Base-by-base conservation (phyloP, 306 rosid genomes). In the Cicer pinnatifidum region DNA sequence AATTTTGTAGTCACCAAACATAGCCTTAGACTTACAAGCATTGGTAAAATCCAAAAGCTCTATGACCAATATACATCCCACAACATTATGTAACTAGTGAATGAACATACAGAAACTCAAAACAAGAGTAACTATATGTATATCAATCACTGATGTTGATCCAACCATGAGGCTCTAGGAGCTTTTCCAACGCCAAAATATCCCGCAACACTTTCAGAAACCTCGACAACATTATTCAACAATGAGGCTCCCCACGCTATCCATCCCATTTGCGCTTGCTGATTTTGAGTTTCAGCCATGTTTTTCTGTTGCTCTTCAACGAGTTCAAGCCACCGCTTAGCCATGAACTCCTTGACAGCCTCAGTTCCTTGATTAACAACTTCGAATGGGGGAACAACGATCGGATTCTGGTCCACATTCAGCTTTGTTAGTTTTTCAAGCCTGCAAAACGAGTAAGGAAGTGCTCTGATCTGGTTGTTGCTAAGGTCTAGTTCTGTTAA, bases 381-480 rank as follows among this genome's bases (percentile, higher is more conserved):
- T 69, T 86, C 87, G 5, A 58, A 5, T 1, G 87, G 87, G 1
- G 87, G 89, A 38, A 83, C 63, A 20, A 41, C 5, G 9, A 83
- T 76, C 4, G 85, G 89, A 75, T 86, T 86, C 80, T 83, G 85
- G 12, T 86, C 89, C 50, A 86, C 41, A 75, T 81, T 83, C 65
- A 86, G 85, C 73, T 83, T 81, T 12, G 74, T 63, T 56, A 86
- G 64, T 1, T 81, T 86, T 67, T 83, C 72, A 47, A 86, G 87
- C 87, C 75, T 47, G 9, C 87, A 11, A 19, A 86, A 81, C 2
- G 87, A 47, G 76, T 75, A 57, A 20, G 89, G 87, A 68, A 86
- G 84, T 41, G 71, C 84, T 53, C 85, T 82, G 40, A 86, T 81
- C 62, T 86, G 89, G 71, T 86, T 86, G 51, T 86, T 86, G 81